phyloP scores from a whole-genome alignment of 345 rosid species.

The Salix arbutifolia region DNA sequence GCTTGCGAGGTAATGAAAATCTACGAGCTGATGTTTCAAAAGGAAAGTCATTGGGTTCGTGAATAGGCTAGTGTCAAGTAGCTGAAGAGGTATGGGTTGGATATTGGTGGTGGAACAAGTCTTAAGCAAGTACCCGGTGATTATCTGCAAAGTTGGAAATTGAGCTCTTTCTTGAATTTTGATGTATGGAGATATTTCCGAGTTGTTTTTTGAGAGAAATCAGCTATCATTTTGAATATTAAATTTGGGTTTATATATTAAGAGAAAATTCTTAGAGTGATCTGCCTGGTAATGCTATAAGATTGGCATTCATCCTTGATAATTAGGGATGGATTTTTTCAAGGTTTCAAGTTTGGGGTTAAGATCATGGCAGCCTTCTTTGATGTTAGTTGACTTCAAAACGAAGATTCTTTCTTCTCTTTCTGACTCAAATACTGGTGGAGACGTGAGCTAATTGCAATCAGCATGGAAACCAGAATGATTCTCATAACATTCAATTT shows the following conservation, averaged over 20 bases:
- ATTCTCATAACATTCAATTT: too few relatives aligned
- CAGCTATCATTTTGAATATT: not conserved
- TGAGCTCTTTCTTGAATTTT: not conserved
- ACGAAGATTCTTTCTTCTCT: not conserved
- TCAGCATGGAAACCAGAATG: not conserved
- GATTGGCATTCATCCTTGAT: not conserved
- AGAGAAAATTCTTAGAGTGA: not conserved
- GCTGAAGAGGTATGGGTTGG: not conserved
- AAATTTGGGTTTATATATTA: not conserved
- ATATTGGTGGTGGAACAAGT: slow-evolving; percentile 6
- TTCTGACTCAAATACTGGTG: not conserved
- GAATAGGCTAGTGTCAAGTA: slow-evolving; percentile 2
- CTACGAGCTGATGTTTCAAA: not conserved
- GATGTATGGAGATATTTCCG: not conserved
- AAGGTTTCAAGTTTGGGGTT: not conserved
- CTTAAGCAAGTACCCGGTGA: not conserved
- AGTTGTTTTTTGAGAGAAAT: slow-evolving; percentile 1
- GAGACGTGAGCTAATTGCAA: not conserved
- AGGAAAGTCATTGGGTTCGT: slow-evolving; percentile 1
- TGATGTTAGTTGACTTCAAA: too few relatives aligned
- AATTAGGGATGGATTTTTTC: not conserved
- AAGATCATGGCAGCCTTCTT: not conserved
- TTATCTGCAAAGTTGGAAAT: not conserved
- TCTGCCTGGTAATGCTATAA: not conserved
- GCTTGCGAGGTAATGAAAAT: not conserved